Conservation (phyloP, 1,284 basidiomycete genomes). For the Microbotryum silenes-acaulis region DNA sequence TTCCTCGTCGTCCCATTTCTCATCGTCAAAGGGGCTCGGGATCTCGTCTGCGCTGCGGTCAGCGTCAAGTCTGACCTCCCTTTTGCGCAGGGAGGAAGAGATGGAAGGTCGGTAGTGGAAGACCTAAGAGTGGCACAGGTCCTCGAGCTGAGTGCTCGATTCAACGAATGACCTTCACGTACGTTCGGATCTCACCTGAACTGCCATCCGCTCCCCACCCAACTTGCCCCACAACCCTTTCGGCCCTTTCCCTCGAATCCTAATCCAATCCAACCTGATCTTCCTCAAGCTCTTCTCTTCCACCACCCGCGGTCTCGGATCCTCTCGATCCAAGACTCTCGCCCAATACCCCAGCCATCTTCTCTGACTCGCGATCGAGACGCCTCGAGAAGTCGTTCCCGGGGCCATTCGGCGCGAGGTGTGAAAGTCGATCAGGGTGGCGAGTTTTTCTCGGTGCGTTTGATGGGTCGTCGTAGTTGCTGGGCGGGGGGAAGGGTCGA, state of each 20-base stretch:
- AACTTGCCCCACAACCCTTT: not conserved
- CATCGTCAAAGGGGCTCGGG: slow-evolving; percentile 9
- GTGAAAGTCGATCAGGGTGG: slow-evolving; percentile 16
- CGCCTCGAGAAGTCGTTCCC: slow-evolving; percentile 6
- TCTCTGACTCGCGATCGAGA: slow-evolving; percentile 22
- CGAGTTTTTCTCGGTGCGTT: slow-evolving; percentile 10
- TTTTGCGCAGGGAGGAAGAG: not conserved
- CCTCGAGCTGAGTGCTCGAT: not conserved
- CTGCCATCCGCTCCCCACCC: not conserved
- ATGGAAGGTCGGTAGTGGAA: not conserved
- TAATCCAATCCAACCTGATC: not conserved
- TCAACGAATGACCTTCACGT: not conserved
- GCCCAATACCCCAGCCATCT: slow-evolving; percentile 24
- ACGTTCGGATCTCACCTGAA: not conserved
- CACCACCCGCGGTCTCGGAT: slow-evolving; percentile 15
- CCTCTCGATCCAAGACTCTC: slow-evolving; percentile 11
- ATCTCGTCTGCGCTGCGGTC: not conserved
- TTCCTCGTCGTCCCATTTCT: slow-evolving; percentile 18
- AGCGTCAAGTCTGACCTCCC: not conserved
- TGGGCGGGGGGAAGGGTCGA: not conserved
- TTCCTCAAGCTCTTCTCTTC: not conserved
- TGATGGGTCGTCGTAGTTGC: not conserved
- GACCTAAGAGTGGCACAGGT: not conserved
- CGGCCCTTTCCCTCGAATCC: not conserved
- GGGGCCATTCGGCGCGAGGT: slow-evolving; percentile 23